Evolutionary conservation across 768 basidiomycete genomes (phyloP).

Genomic region (Termitomyces sp.): DNA sequence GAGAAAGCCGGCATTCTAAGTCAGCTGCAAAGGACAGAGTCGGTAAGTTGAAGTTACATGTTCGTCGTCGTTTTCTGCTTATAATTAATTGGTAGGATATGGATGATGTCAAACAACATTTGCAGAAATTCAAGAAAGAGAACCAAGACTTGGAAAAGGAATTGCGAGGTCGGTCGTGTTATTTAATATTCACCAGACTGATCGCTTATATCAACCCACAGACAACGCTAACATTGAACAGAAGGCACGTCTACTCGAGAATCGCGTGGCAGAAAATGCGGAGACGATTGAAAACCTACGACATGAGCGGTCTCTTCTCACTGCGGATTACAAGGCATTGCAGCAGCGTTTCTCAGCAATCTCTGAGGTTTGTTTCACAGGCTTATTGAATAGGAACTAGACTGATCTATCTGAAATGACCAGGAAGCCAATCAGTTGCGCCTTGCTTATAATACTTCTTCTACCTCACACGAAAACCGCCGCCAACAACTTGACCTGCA

Average conservation of each 20-base stretch:
- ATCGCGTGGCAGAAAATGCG: constrained; percentile 60
- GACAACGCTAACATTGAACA: constrained; percentile 67
- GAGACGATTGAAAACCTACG: constrained; percentile 70
- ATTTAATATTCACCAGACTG: background rate
- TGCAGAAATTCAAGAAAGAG: constrained; percentile 66
- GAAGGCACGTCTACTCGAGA: constrained; percentile 63
- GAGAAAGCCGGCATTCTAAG: constrained; percentile 60
- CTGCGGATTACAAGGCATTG: constrained; percentile 64
- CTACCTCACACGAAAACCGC: constrained; percentile 63
- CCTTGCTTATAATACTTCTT: constrained; percentile 52
- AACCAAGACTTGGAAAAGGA: constrained; percentile 71
- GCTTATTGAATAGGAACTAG: background rate
- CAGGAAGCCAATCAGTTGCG: constrained; percentile 60
- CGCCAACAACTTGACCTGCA: constrained; percentile 71
- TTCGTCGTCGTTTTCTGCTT: constrained; percentile 1
- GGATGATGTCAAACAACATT: constrained; percentile 65
- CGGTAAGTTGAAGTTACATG: constrained; percentile 34
- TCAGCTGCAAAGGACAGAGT: constrained; percentile 67
- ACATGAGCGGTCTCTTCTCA: constrained; percentile 67
- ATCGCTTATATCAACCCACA: constrained; percentile 18
- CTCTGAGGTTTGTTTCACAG: constrained; percentile 48
- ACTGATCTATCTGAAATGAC: background rate
- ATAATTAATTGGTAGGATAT: constrained; percentile 52
- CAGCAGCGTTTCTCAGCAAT: constrained; percentile 62
- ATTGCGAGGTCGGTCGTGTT: constrained; percentile 48